A percentile compares a stretch with the other conserved stretches of the same genome.
phyloP scores from a whole-genome alignment of 2,329 filamentous ascomycete genomes.

The Claviceps monticola region DNA sequence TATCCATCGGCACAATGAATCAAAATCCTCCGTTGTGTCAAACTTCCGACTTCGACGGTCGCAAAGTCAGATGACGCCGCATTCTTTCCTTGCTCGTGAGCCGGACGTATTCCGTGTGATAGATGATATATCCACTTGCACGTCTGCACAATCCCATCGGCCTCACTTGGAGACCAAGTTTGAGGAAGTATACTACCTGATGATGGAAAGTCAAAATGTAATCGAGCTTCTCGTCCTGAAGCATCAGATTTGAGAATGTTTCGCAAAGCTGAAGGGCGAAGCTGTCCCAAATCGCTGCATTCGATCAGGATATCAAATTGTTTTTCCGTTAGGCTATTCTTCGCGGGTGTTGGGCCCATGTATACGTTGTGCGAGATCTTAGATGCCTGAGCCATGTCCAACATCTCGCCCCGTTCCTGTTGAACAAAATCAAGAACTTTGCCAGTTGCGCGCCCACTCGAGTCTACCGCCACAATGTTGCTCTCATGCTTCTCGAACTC shows the following conservation, averaged over 20 bases:
- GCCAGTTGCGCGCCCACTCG: conserved; percentile 56
- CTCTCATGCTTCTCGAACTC: conserved; percentile 58
- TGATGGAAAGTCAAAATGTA: conserved; percentile 63
- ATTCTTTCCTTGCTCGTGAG: conserved; percentile 14
- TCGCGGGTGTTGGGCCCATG: conserved; percentile 75
- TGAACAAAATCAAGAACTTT: conserved; percentile 78
- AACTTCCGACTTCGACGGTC: conserved; percentile 5
- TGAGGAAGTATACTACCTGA: conserved; percentile 86
- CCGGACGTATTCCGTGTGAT: conserved; percentile 46
- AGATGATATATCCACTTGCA: conserved; percentile 84
- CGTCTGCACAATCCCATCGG: conserved; percentile 71
- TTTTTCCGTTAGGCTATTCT: conserved; percentile 40
- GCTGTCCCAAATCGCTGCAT: conserved; percentile 68
- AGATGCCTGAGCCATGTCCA: conserved; percentile 75
- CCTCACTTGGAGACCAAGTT: conserved; percentile 69
- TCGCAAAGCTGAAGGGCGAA: conserved; percentile 55
- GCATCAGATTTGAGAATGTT: conserved; percentile 40
- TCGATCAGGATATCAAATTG: conserved; percentile 79
- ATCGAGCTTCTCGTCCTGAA: conserved; percentile 24
- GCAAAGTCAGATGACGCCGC: conserved; percentile 3
- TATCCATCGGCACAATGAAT: conserved; percentile 95
- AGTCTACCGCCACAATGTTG: conserved; percentile 62
- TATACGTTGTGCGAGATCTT: conserved; percentile 85
- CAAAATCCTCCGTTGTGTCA: conserved; percentile 52
- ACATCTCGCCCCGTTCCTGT: conserved; percentile 86